Base-by-base conservation (phyloP, 2,329 filamentous ascomycete species). In the Xylaria sp. region DNA sequence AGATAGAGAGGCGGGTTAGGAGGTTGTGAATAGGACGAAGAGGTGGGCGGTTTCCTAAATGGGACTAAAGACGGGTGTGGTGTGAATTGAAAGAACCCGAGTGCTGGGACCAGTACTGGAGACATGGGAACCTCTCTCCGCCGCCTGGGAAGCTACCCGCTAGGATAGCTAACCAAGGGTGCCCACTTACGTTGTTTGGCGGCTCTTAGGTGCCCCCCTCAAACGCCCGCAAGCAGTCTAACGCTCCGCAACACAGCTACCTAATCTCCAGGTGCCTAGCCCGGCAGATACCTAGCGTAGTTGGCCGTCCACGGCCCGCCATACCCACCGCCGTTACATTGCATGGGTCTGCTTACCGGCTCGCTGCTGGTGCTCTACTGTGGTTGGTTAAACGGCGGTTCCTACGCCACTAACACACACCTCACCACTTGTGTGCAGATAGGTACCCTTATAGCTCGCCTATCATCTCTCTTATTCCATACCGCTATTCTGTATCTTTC, bases 21-120 rank as follows among this genome's bases (percentile, higher is more conserved):
- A 20, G 61, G 48, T 1, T 41, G 54, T 13, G 39, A 37, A 34
- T n/a, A 58, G 46, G 41, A 46, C n/a, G 46, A 54, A 51, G 8
- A 58, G 57, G 57, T 46, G 56, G 64, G 34, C 28, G 48, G 52
- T 69, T 66, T 66, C 67, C 67, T 67, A 69, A 69, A 69, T 44
- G 59, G 67, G 67, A 66, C 59, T 59, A 50, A 56, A 57, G 31
- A 69, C 48, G 48, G 46, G 34, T 55, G 59, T 67, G 50, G 50
- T 48, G 58, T 39, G 31, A 60, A 50, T 63, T 60, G 63, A 60
- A 51, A 44, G 34, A 57, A 52, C 63, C 63, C 52, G 58, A 66
- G 51, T 50, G 63, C 54, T 67, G 60, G 61, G 61, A 67, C 58
- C 20, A 9, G 56, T 25, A 52, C 50, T 60, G 65, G 62, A 20